phyloP scores from a whole-genome alignment of 306 rosid species.

The Vicia sativa region DNA sequence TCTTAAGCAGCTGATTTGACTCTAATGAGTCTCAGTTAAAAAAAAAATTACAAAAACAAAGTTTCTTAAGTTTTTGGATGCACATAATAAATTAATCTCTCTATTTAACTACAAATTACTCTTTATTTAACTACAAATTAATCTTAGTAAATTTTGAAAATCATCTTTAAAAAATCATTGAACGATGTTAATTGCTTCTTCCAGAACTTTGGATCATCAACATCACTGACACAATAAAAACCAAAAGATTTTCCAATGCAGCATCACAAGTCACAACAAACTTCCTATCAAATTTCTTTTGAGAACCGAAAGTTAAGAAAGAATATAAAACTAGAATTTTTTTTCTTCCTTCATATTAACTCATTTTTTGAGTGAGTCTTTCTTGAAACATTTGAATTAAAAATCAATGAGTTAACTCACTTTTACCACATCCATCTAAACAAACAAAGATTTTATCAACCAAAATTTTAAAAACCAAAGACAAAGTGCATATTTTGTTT shows the following conservation, averaged over 20 bases:
- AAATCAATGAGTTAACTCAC: neutral
- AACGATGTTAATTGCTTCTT: too few species aligned
- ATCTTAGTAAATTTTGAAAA: too few species aligned
- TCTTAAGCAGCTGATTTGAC: too few species aligned
- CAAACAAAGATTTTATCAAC: neutral
- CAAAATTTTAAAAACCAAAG: neutral
- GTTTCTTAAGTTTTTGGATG: too few species aligned
- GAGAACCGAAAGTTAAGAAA: too few species aligned
- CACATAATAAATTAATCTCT: too few species aligned
- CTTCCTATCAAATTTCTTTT: neutral
- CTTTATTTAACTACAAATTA: too few species aligned
- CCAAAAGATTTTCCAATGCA: neutral
- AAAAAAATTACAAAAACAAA: too few species aligned
- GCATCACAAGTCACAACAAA: neutral
- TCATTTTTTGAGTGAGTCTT: neutral
- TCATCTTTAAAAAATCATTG: too few species aligned
- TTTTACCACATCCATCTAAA: neutral
- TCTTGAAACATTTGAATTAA: neutral
- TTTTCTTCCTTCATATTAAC: neutral
- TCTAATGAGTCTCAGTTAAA: too few species aligned
- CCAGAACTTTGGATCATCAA: neutral
- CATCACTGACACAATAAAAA: neutral
- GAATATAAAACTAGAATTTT: too few species aligned
- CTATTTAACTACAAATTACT: too few species aligned
- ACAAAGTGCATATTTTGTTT: neutral